Evolutionary conservation across 148 eudicot species (phyloP), one percentile per base, ranked within the genome.

Genomic region (Limonium bicolor): DNA sequence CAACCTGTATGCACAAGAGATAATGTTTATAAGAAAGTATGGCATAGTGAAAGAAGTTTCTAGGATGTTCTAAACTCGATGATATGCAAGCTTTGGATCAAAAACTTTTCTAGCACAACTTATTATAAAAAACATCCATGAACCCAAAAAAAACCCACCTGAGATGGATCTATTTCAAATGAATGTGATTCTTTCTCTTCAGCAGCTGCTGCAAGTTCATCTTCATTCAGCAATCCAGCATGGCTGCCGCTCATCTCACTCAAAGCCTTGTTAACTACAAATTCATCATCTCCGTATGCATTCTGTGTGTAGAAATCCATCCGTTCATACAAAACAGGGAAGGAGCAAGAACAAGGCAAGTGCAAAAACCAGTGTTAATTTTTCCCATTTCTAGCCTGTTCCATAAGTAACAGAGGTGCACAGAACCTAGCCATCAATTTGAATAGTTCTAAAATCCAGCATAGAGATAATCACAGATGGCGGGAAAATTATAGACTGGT

Each of bases 141-240:
- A 17, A 16, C 10, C 26, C 4, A 26, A 24, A 28, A 4, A 30
- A 6, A 48, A 41, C 27, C n/a, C 44, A 84, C 97, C 80, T 90
- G 95, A 52, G 67, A 46, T 41, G 97, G 93, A 49, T 90, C 93
- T 36, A 90, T 68, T 62, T 90, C 97, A 62, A 90, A 90, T 20
- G 95, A 57, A 67, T 84, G 97, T 45, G 88, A 74, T 64, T 81
- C 95, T 69, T 85, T 90, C 56, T 90, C 99, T 71, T 90, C 99
- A 60, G 94, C 85, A 41, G 67, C 94, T 15, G 95, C 94, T 6
- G 95, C 99, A 60, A 90, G 43, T 44, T 85, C 85, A 25, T 84
- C 85, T 69, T 78, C 94, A 71, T 75, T 85, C 25, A 90, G 71
- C 74, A 90, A 59, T 54, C 71, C 88, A 43, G 63, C 81, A 55